Conservation (phyloP, 768 basidiomycete genomes). For the Hygrocybe coccinea region DNA sequence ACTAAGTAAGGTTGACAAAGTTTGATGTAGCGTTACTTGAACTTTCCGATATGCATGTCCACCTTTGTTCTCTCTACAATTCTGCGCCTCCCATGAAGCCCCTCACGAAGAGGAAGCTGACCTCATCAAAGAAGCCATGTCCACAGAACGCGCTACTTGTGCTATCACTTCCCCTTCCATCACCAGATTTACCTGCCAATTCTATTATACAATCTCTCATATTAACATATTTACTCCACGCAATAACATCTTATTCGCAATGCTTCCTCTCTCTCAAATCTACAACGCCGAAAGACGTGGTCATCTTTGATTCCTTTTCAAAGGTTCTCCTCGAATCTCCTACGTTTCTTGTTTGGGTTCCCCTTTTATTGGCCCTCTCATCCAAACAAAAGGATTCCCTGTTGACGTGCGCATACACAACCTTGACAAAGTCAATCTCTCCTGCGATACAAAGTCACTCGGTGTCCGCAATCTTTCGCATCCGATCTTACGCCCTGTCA, state of each 20-base stretch:
- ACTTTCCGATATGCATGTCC: constrained; percentile 43
- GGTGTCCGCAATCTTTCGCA: constrained; percentile 31
- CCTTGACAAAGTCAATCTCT: constrained; percentile 39
- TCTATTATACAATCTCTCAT: constrained; percentile 46
- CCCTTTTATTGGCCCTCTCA: constrained; percentile 39
- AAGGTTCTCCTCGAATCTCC: constrained; percentile 24
- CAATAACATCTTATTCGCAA: constrained; percentile 41
- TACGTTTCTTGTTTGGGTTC: constrained; percentile 52
- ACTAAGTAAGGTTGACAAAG: constrained; percentile 30
- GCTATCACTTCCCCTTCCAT: constrained; percentile 44
- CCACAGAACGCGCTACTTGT: constrained; percentile 15
- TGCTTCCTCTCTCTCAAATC: constrained; percentile 16
- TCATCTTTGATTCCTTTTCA: constrained; percentile 22
- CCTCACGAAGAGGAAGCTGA: background rate
- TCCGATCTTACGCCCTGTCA: constrained; percentile 43
- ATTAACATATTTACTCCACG: constrained; percentile 55
- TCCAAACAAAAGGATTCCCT: constrained; percentile 53
- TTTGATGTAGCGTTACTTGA: constrained; percentile 46
- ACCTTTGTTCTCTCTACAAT: constrained; percentile 33
- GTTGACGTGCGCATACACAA: constrained; percentile 56
- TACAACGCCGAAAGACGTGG: constrained; percentile 1
- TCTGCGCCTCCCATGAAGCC: background rate
- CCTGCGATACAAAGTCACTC: background rate
- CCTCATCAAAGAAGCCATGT: background rate
- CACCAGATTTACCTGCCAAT: constrained; percentile 23